Conservation (phyloP, 495 filamentous ascomycete species). For the Lindgomyces ingoldianus region DNA sequence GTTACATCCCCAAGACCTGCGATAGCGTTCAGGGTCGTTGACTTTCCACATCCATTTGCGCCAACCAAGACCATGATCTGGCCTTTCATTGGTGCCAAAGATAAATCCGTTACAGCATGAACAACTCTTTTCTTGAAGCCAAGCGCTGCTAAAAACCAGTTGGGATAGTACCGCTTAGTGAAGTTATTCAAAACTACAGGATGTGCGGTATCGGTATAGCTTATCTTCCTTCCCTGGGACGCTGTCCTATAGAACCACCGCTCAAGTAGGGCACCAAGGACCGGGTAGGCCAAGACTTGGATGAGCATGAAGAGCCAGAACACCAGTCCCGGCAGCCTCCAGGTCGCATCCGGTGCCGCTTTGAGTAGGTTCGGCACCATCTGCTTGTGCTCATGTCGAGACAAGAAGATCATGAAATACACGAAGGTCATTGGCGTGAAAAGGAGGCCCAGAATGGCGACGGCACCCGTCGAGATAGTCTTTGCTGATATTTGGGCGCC, state of each 20-base stretch:
- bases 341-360: constrained; percentile 61
- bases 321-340: constrained; percentile 63
- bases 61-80: constrained; percentile 81
- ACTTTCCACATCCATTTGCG: constrained; percentile 85
- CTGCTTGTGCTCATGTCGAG: constrained; percentile 63
- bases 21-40: constrained; percentile 69
- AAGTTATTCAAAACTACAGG: constrained; percentile 64
- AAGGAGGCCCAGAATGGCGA: constrained; percentile 64
- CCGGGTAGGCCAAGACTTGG: constrained; percentile 71
- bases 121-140: constrained; percentile 59
- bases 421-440: constrained; percentile 79
- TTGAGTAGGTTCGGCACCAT: constrained; percentile 57
- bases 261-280: constrained; percentile 72
- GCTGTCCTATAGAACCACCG: constrained; percentile 69
- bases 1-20: constrained; percentile 73
- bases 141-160: constrained; percentile 58
- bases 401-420: constrained; percentile 67
- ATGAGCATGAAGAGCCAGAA: constrained; percentile 69
- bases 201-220: constrained; percentile 16
- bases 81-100: constrained; percentile 65
- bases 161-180: constrained; percentile 72
- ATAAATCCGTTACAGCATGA: constrained; percentile 69
- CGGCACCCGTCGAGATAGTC: constrained; percentile 54
- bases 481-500: constrained; percentile 64
- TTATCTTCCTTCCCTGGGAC: constrained; percentile 53